Evolutionary conservation across 768 basidiomycete species (phyloP).

Genomic region (Boletus fagicola): DNA sequence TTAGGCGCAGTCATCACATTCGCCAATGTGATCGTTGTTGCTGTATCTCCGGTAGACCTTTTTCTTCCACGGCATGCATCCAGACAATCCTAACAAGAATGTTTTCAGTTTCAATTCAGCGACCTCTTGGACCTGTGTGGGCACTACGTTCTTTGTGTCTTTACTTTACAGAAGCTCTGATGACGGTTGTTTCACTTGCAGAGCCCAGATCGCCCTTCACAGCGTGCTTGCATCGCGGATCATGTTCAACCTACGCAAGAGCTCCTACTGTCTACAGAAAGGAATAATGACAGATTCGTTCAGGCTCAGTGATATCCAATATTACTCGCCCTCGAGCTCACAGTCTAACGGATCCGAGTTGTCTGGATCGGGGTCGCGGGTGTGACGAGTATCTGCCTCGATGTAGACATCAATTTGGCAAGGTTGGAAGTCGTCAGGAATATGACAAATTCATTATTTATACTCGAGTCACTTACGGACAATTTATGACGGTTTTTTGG

Average conservation of each 20-base stretch:
- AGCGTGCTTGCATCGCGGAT: too few relatives aligned
- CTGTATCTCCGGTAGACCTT: neutral
- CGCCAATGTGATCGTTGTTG: constrained; percentile 8
- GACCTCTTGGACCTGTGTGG: constrained; percentile 5
- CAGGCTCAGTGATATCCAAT: neutral
- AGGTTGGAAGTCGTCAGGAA: too few relatives aligned
- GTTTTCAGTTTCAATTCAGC: constrained; percentile 3
- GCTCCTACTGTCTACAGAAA: neutral
- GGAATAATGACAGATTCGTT: neutral
- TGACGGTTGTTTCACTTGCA: neutral
- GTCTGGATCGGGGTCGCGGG: neutral
- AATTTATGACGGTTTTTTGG: too few relatives aligned
- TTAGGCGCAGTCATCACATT: constrained; percentile 13
- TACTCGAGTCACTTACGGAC: too few relatives aligned
- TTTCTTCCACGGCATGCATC: neutral
- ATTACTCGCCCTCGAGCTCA: neutral
- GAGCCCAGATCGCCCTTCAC: too few relatives aligned
- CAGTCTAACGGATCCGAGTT: neutral
- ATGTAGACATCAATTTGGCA: neutral
- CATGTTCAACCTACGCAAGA: constrained; percentile 14
- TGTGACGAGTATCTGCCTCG: neutral
- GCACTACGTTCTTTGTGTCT: neutral
- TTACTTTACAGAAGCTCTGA: neutral
- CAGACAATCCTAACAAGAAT: neutral
- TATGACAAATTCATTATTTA: too few relatives aligned